phyloP scores from a whole-genome alignment of 345 rosid species.

The Geranium rotundifolium region DNA sequence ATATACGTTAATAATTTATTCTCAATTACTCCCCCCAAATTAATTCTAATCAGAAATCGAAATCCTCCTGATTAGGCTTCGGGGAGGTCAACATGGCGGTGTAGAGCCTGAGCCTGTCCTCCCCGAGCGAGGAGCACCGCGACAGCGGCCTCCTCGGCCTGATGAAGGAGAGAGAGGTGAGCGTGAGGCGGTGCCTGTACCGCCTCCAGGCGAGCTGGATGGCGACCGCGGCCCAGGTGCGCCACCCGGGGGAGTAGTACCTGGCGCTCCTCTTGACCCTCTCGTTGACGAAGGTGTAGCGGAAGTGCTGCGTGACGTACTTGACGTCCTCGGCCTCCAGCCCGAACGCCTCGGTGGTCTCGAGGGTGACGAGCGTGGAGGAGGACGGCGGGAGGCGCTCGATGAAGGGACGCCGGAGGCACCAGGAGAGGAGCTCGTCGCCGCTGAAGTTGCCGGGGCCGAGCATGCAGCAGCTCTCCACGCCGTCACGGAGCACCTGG shows the following conservation, averaged over 20 bases:
- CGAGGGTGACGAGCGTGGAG: constrained; percentile 70
- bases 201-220: constrained; percentile 95
- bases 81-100: constrained; percentile 91
- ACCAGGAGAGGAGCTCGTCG: constrained; percentile 92
- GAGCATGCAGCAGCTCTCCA: constrained; percentile 86
- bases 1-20: too few species aligned
- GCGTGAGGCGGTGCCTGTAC: constrained; percentile 69
- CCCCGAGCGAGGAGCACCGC: constrained; percentile 74
- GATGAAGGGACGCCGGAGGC: constrained; percentile 76
- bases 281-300: constrained; percentile 89
- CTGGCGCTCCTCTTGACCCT: constrained; percentile 88
- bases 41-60: constrained; percentile 42
- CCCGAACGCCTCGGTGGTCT: constrained; percentile 90
- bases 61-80: constrained; percentile 88
- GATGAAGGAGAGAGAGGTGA: constrained; percentile 74
- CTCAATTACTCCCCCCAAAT: too few species aligned
- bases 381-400: constrained; percentile 86
- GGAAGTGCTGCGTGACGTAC: constrained; percentile 89
- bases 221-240: constrained; percentile 96
- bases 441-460: constrained; percentile 98
- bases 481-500: constrained; percentile 74
- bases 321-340: constrained; percentile 81
- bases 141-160: constrained; percentile 86
- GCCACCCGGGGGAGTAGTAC: constrained; percentile 94
- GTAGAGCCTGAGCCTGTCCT: constrained; percentile 79